These are phyloP conservation scores for Articulospora tetracladia DNA, from an alignment of 495 filamentous ascomycete species.

Conservation along the genomic window DNA sequence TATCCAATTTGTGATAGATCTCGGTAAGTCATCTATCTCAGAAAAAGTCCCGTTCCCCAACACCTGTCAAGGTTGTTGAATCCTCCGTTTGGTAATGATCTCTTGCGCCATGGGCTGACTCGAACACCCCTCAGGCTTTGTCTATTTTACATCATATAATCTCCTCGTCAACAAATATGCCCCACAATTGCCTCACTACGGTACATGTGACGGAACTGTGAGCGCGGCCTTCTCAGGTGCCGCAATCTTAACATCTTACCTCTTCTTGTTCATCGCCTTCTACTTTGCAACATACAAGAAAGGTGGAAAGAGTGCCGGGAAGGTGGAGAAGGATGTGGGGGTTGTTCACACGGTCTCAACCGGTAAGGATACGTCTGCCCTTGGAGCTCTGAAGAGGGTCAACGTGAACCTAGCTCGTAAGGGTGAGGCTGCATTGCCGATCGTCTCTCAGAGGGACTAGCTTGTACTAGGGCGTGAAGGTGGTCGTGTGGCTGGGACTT, in stretches of 20 bases:
- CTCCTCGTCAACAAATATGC: background rate
- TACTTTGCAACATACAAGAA: slow-evolving; percentile 3
- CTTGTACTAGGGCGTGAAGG: background rate
- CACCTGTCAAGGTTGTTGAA: background rate
- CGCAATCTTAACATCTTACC: background rate
- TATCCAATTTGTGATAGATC: slow-evolving; percentile 5
- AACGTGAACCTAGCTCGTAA: background rate
- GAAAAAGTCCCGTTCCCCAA: background rate
- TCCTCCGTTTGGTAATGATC: no score
- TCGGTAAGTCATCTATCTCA: background rate
- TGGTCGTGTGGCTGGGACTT: no score
- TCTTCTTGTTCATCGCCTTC: background rate
- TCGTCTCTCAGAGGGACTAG: background rate
- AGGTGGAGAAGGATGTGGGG: background rate
- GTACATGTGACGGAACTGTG: background rate
- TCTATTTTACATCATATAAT: background rate
- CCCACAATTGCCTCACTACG: slow-evolving; percentile 1
- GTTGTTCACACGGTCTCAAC: background rate
- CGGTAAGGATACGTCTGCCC: background rate
- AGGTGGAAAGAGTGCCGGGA: background rate
- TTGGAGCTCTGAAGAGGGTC: background rate
- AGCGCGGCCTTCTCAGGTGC: background rate
- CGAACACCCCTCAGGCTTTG: background rate
- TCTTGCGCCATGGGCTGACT: background rate
- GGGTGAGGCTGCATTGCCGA: background rate